These are phyloP conservation scores for Raffaelea ambrosiae DNA, from an alignment of 2,329 filamentous ascomycete species.

Conservation along the genomic window DNA sequence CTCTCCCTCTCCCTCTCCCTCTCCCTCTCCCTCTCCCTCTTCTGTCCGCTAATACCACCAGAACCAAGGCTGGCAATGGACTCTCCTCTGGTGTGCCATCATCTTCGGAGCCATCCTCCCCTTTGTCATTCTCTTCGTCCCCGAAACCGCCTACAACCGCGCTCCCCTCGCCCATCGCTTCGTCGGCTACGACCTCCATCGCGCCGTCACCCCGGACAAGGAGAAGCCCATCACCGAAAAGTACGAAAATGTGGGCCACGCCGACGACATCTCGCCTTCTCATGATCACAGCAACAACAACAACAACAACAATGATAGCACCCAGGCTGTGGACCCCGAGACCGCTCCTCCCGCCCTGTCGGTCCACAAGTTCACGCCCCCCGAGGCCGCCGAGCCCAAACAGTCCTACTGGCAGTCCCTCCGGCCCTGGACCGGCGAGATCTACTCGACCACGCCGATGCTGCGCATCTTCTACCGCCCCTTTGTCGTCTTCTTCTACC, in stretches of 20 bases:
- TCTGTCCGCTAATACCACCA: neutral
- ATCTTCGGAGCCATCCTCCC: conserved; percentile 33
- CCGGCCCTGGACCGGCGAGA: conserved; percentile 23
- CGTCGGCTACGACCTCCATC: conserved; percentile 3
- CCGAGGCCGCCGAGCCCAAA: conserved; percentile 17
- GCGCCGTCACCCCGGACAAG: conserved; percentile 1
- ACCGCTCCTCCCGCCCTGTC: neutral
- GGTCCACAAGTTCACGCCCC: too few species aligned
- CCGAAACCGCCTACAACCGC: conserved; percentile 35
- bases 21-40: neutral
- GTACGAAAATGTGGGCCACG: neutral
- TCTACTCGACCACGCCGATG: conserved; percentile 26
- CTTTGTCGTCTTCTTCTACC: conserved; percentile 39
- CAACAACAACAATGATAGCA: too few species aligned
- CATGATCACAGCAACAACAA: too few species aligned
- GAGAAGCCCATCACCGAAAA: conserved; percentile 7
- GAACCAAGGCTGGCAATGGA: conserved; percentile 31
- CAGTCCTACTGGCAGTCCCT: conserved; percentile 24
- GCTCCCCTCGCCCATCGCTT: conserved; percentile 6
- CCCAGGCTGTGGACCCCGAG: too few species aligned
- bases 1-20: neutral
- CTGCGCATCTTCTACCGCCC: conserved; percentile 34
- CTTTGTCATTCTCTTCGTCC: conserved; percentile 37
- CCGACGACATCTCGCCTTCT: neutral
- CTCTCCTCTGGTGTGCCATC: conserved; percentile 37